Base-by-base conservation (phyloP, 2,329 filamentous ascomycete genomes). In the Colletotrichum godetiae region DNA sequence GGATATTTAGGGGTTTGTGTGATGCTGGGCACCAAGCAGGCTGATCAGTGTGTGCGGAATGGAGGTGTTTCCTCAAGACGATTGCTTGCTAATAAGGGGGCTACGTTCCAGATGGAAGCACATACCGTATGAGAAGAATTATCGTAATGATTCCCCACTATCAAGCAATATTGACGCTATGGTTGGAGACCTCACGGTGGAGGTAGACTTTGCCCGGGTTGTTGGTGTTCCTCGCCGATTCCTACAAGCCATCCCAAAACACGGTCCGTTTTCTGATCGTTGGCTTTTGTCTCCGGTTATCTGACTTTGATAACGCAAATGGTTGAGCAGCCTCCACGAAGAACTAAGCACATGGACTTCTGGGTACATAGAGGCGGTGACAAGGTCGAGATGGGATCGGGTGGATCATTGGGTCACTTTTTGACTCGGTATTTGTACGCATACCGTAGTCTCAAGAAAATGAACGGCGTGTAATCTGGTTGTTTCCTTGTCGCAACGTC, bases 201-300 rank as follows among this genome's bases (percentile, higher is more conserved):
- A 46, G 49, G 62, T 27, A 35, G 22, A 42, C 42, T 35, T 52
- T 52, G 37, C 31, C 27, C 12, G 22, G 29, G 19, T 33, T 42
- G 5, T 52, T 33, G 42, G n/a, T 35, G 19, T 24, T 22, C 12
- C 37, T 52, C 11, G 12, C 19, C 6, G 22, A 42, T 58, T 65
- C 22, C 61, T 59, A 24, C 12, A 61, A 53, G 61, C 13, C 24
- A n/a, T 19, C 29, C 46, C 8, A 24, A 29, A 37, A 35, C n/a
- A 55, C n/a, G 53, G 42, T 12, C 27, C 60, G 55, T 65, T 68
- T 65, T 27, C 52, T 68, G 57, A 52, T 68, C 58, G 33, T 63
- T 15, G 56, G 37, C 29, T 63, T n/a, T 46, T 29, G 22, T 29
- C 49, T 46, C 13, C 12, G 15, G 19, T 27, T 35, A 35, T 37